Evolutionary conservation across 495 filamentous ascomycete genomes (phyloP).

Genomic region (Aspergillus cristatus): DNA sequence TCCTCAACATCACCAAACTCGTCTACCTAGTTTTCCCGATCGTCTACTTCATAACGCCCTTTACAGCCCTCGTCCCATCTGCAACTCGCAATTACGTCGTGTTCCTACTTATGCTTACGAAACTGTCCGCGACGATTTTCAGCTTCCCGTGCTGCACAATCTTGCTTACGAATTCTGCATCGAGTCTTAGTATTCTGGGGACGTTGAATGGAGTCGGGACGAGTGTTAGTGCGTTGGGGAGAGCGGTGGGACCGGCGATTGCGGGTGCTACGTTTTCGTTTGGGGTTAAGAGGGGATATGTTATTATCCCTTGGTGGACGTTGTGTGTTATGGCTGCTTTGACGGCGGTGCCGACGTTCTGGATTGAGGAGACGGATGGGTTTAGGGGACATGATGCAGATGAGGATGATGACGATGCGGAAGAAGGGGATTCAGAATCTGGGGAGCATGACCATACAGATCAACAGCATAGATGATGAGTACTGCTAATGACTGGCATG

Average conservation of each 20-base stretch:
- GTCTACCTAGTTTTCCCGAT: conserved; percentile 56
- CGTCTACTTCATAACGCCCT: conserved; percentile 65
- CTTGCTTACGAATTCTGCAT: conserved; percentile 77
- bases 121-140: conserved; percentile 64
- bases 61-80: conserved; percentile 52
- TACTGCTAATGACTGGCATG: too few relatives aligned
- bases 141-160: conserved; percentile 85
- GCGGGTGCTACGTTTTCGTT: conserved; percentile 57
- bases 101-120: conserved; percentile 46
- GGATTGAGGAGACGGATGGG: conserved; percentile 67
- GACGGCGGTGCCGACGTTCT: conserved; percentile 58
- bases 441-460: too few relatives aligned
- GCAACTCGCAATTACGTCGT: conserved; percentile 29
- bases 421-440: conserved; percentile 9
- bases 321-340: conserved; percentile 48
- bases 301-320: conserved; percentile 74
- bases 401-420: conserved; percentile 7
- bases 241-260: conserved; percentile 65
- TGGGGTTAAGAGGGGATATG: conserved; percentile 60
- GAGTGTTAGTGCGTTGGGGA: conserved; percentile 65
- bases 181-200: conserved; percentile 63
- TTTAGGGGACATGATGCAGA: conserved; percentile 38
- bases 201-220: conserved; percentile 87
- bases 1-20: conserved; percentile 56
- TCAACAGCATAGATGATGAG: too few relatives aligned